Conservation (phyloP, 805 yeast species). For the Kurtzmaniella fragi region DNA sequence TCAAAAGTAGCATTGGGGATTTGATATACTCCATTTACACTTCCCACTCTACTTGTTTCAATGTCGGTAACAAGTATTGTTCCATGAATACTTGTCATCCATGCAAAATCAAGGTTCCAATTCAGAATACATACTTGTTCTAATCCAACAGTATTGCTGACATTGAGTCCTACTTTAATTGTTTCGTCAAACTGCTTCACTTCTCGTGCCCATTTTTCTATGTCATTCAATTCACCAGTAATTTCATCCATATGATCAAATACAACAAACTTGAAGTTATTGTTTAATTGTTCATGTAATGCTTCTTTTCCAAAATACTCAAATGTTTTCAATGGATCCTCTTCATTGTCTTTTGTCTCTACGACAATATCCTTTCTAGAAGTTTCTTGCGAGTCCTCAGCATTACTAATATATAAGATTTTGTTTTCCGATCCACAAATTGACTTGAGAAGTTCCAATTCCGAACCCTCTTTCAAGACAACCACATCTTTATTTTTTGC, state of each 20-base stretch:
- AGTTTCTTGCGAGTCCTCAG: too few relatives aligned
- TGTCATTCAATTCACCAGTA: constrained; percentile 7
- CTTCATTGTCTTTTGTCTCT: constrained; percentile 4
- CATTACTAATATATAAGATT: constrained; percentile 6
- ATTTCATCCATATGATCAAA: constrained; percentile 8
- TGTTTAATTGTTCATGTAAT: neutral
- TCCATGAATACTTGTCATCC: neutral
- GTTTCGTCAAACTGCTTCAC: constrained; percentile 4
- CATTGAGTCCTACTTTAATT: constrained; percentile 8
- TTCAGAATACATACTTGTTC: constrained; percentile 11
- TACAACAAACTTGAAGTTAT: constrained; percentile 2
- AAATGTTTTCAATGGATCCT: constrained; percentile 3
- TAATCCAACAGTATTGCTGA: constrained; percentile 8
- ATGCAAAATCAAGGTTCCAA: constrained; percentile 11
- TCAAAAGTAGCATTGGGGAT: too few relatives aligned
- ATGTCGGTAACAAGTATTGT: too few relatives aligned
- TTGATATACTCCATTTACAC: too few relatives aligned
- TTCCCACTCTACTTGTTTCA: too few relatives aligned
- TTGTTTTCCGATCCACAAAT: constrained; percentile 4
- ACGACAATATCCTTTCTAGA: too few relatives aligned
- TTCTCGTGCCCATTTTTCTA: constrained; percentile 2
- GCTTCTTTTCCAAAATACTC: neutral
- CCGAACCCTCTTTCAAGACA: too few relatives aligned
- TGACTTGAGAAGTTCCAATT: constrained; percentile 9
- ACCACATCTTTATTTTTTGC: too few relatives aligned